Conservation (phyloP, 208 protist genomes). For the Tritrichomonas musculus region DNA sequence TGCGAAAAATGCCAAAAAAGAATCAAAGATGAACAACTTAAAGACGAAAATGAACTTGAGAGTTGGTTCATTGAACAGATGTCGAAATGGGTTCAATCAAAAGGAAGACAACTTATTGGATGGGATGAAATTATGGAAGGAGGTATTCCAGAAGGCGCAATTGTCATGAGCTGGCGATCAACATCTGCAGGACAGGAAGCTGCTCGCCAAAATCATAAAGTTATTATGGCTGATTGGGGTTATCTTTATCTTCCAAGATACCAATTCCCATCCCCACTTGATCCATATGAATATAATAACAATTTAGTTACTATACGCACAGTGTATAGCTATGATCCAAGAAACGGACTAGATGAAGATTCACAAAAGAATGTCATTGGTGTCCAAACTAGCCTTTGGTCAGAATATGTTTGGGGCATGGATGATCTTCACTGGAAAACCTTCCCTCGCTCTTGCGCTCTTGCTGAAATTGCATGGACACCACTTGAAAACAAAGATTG, state of each 20-base stretch:
- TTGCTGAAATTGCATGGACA: not conserved
- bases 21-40: not conserved
- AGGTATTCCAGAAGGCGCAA: not conserved
- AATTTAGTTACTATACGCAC: not conserved
- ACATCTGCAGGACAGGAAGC: not conserved
- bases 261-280: not conserved
- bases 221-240: not conserved
- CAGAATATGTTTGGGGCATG: not conserved
- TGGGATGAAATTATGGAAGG: slow-evolving; percentile 31
- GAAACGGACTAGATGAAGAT: not conserved
- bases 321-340: not conserved
- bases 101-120: not conserved
- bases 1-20: not conserved
- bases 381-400: not conserved
- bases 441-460: not conserved
- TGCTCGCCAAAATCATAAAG: not conserved
- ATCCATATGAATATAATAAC: not conserved
- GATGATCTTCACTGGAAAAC: not conserved
- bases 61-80: not conserved
- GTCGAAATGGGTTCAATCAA: not conserved
- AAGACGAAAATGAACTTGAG: not conserved
- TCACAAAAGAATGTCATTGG: not conserved
- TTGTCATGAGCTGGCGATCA: not conserved
- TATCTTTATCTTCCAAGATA: not conserved
- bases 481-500: not conserved